Evolutionary conservation across 2,329 filamentous ascomycete species (phyloP).

Genomic region (Penicillium sp.): DNA sequence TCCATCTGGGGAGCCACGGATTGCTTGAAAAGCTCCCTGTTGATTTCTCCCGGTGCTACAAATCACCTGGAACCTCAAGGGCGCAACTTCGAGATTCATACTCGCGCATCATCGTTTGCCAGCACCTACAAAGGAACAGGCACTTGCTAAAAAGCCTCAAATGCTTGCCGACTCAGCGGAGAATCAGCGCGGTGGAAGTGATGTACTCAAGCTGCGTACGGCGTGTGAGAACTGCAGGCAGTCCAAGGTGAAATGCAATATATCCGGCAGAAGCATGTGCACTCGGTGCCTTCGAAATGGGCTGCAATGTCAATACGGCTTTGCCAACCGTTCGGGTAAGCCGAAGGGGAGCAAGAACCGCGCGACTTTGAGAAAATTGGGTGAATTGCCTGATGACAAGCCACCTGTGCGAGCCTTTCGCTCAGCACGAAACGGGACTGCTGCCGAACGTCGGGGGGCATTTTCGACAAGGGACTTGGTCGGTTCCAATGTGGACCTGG

Average conservation of each 20-base stretch:
- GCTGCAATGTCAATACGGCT: slow-evolving; percentile 32
- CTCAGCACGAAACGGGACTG: slow-evolving; percentile 10
- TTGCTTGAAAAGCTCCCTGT: no score
- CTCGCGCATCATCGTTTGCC: no score
- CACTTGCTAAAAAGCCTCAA: neutral
- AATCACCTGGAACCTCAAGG: no score
- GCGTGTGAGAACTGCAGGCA: slow-evolving; percentile 37
- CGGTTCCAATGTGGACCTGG: slow-evolving; percentile 6
- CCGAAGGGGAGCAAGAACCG: slow-evolving; percentile 38
- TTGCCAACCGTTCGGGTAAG: slow-evolving; percentile 36
- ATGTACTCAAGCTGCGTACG: slow-evolving; percentile 32
- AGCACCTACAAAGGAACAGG: no score
- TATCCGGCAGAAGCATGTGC: slow-evolving; percentile 33
- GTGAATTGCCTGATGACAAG: slow-evolving; percentile 31
- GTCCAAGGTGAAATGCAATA: slow-evolving; percentile 37
- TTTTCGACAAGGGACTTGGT: slow-evolving; percentile 3
- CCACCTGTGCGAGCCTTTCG: slow-evolving; percentile 16
- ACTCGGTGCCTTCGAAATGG: slow-evolving; percentile 35
- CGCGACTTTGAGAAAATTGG: slow-evolving; percentile 32
- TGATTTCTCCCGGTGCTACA: no score
- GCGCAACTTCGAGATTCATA: no score
- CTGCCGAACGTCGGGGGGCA: slow-evolving; percentile 11
- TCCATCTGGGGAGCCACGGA: no score
- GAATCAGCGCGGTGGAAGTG: slow-evolving; percentile 19
- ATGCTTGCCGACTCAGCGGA: slow-evolving; percentile 27